These are phyloP conservation scores for Fusarium decemcellulare DNA, from an alignment of 2,329 filamentous ascomycete genomes.

Conservation along the genomic window DNA sequence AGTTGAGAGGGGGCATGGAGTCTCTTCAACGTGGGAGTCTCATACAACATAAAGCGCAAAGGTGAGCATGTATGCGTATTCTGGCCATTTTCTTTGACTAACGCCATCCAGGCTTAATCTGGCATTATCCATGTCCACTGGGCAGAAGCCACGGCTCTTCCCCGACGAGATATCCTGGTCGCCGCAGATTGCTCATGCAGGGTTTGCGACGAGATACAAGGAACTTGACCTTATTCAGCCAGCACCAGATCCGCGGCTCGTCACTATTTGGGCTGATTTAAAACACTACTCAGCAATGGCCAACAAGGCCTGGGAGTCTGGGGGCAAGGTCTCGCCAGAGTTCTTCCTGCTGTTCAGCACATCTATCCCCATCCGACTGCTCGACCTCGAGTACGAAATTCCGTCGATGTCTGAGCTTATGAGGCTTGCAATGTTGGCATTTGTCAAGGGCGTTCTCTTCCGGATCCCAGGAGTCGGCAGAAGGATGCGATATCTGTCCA, in stretches of 20 bases:
- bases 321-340: slow-evolving; percentile 29
- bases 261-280: slow-evolving; percentile 43
- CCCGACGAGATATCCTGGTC: slow-evolving; percentile 23
- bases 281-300: slow-evolving; percentile 40
- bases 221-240: slow-evolving; percentile 24
- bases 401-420: slow-evolving; percentile 23
- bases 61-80: not conserved
- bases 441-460: slow-evolving; percentile 36
- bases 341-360: slow-evolving; percentile 38
- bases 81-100: not conserved
- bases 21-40: slow-evolving; percentile 26
- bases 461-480: slow-evolving; percentile 29
- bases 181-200: slow-evolving; percentile 17
- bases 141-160: slow-evolving; percentile 12
- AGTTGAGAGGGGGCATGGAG: slow-evolving; percentile 40
- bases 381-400: slow-evolving; percentile 33
- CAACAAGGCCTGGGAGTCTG: slow-evolving; percentile 38
- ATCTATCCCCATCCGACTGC: slow-evolving; percentile 41
- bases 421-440: slow-evolving; percentile 44
- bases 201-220: not conserved
- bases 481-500: slow-evolving; percentile 2
- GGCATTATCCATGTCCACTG: slow-evolving; percentile 27
- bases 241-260: slow-evolving; percentile 31
- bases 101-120: slow-evolving; percentile 19
- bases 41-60: slow-evolving; percentile 31